A percentile compares a stretch with the other conserved stretches of the same genome.
Evolutionary conservation across 2,329 filamentous ascomycete species (phyloP).

Genomic region (Acephala macrosclerotiorum): DNA sequence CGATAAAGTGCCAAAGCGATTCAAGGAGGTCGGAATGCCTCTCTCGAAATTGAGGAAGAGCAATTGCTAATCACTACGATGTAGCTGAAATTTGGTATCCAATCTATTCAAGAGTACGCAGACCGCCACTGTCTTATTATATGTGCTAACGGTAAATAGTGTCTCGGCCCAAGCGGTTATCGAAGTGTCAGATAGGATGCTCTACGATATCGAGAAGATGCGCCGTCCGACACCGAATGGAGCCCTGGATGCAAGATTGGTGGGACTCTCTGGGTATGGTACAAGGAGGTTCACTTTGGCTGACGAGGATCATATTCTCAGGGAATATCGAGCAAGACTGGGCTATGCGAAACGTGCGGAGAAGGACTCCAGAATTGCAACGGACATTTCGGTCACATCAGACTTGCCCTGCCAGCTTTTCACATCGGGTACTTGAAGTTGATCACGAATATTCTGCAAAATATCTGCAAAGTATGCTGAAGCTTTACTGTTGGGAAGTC

Average conservation of each 20-base stretch:
- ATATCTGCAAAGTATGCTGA: slow-evolving; percentile 81
- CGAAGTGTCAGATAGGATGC: slow-evolving; percentile 90
- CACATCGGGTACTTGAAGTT: slow-evolving; percentile 97
- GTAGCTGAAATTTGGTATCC: slow-evolving; percentile 85
- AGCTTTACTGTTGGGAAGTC: slow-evolving; percentile 16
- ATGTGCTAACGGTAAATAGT: slow-evolving; percentile 71
- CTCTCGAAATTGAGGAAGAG: neutral
- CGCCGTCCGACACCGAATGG: slow-evolving; percentile 82
- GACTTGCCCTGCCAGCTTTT: slow-evolving; percentile 88
- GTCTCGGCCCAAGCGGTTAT: slow-evolving; percentile 88
- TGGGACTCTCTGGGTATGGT: slow-evolving; percentile 40
- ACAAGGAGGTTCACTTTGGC: slow-evolving; percentile 21
- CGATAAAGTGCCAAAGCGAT: slow-evolving; percentile 60
- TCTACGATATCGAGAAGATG: slow-evolving; percentile 88
- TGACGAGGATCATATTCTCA: slow-evolving; percentile 39
- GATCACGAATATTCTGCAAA: slow-evolving; percentile 88
- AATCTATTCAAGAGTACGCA: slow-evolving; percentile 60
- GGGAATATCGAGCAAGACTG: slow-evolving; percentile 87
- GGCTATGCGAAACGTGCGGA: slow-evolving; percentile 82
- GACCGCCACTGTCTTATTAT: slow-evolving; percentile 61
- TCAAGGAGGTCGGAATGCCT: slow-evolving; percentile 60
- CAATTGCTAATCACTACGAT: neutral
- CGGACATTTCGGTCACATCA: slow-evolving; percentile 94
- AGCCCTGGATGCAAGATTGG: slow-evolving; percentile 84
- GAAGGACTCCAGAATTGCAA: slow-evolving; percentile 84